Conservation (phyloP, 345 rosid genomes). For the Ceriops zippeliana region DNA sequence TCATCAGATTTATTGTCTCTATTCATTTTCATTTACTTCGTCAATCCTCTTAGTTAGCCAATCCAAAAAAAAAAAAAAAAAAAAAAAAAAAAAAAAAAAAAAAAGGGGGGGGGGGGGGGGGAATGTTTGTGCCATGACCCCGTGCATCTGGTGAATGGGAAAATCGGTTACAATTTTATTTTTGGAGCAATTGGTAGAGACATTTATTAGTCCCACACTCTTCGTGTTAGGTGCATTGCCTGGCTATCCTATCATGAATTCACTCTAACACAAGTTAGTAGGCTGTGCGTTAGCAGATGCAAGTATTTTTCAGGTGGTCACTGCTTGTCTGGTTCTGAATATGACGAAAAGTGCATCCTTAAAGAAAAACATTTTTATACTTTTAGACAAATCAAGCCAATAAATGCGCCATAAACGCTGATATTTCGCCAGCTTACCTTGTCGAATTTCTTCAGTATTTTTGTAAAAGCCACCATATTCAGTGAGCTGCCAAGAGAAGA, state of each 20-base stretch:
- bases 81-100: too few species aligned
- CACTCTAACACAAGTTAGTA: neutral
- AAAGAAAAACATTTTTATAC: neutral
- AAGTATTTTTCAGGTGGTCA: neutral
- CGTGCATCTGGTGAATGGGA: too few species aligned
- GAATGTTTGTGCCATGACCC: too few species aligned
- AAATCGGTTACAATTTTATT: neutral
- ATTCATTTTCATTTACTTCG: too few species aligned
- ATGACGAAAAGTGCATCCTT: neutral
- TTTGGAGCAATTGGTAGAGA: neutral
- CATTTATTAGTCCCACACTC: conserved; percentile 12
- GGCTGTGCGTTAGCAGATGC: too few species aligned
- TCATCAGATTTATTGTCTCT: too few species aligned
- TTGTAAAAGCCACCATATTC: conserved; percentile 80
- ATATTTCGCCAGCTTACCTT: conserved; percentile 49
- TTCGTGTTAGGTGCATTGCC: conserved; percentile 11
- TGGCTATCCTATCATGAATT: neutral
- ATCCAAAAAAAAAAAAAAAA: too few species aligned
- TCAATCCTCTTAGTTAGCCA: too few species aligned
- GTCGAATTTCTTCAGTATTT: conserved; percentile 92
- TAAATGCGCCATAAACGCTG: conserved; percentile 7
- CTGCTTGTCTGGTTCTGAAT: neutral
- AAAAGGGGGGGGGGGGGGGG: too few species aligned
- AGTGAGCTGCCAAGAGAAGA: conserved; percentile 56
- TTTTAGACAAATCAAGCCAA: neutral